Evolutionary conservation across 2,329 filamentous ascomycete species (phyloP), one percentile per base, ranked within the genome.

Genomic region (Remersonia thermophila): DNA sequence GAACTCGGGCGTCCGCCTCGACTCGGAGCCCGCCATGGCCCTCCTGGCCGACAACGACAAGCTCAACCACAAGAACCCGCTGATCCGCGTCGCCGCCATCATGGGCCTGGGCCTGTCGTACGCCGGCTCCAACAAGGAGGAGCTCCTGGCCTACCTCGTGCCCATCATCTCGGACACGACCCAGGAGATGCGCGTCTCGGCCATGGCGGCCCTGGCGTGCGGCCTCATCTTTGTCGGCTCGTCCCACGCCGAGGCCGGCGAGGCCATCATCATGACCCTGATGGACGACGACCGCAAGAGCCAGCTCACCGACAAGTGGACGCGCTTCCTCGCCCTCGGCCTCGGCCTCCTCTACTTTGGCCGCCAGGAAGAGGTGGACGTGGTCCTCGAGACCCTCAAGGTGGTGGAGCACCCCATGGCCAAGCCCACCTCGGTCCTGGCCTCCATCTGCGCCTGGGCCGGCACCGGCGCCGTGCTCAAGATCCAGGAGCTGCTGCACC

Each of bases 261-360:
- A 93, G 60, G 81, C 87, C 8, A 91, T 98, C 49, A 80, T 96
- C 36, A 84, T 83, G 38, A 93, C 89, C 1, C 69, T 98, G 49
- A 75, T 98, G 60, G 91, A 98, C 48, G 89, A 96, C 40, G 89
- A 96, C 41, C 77, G 87, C 39, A 81, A 82, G 61, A 80, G 74
- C 52, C 87, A 94, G 57, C 67, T 98, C 42, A 95, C 93, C 49
- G 85, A 96, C 62, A 98, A 96, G 63, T 98, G 91, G 91, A 91
- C 87, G 23, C 79, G 91, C 13, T 98, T 98, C 65, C 81, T 98
- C 65, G 87, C 84, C 14, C 78, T 98, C 29, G 91, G 91, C 46
- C 71, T 98, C 44, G 91, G 89, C 2, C 71, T 98, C 17, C 69
- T 98, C 18, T 98, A 86, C 71, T 96, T 98, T 51, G 91, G 91